Evolutionary conservation across 352 stramenopile genomes (phyloP), one percentile per base, ranked within the genome.

Genomic region (Pythium oligandrum): DNA sequence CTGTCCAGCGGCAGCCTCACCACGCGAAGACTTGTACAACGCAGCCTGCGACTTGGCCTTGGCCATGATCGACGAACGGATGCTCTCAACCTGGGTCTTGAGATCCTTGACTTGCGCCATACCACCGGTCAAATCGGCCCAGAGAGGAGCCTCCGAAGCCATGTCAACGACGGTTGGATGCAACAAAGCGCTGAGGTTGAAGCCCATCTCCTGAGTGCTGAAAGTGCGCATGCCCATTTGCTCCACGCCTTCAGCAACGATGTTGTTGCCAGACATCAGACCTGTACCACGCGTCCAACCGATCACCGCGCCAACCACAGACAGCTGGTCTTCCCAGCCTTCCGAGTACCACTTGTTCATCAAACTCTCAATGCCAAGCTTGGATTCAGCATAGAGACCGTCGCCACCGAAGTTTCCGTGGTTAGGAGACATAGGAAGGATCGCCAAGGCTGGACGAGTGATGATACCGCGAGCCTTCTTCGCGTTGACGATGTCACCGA

Each of bases 261-360:
- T 70, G 54, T 96, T 93, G 67, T 96, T 96, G n/a, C 82, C 75
- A 31, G 71, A 78, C 86, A 96, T 96, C 30, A 96, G 75, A 10
- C 81, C 85, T 0, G 86, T 95, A 48, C 83, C 79, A 53, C 86
- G 83, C 10, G 83, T 94, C 86, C 85, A 96, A 33, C 86, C 86
- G 49, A 96, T 95, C 44, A 94, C 78, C 32, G 85, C 86, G 44
- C 84, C 82, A 3, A 89, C 76, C 35, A 95, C 73, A 46, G 77
- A 90, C 32, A 96, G 58, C 72, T 95, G 87, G 53, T 93, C 80
- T 30, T 79, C 71, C 86, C 86, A 96, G 53, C 75, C 79, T 68
- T 95, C 86, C 26, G 80, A 86, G 64, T 79, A 57, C 86, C 86
- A 95, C 66, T 95, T 95, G 66, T 78, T 75, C 69, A 93, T 82